Conservation (phyloP, 1,284 basidiomycete species). For the Microbotryum scabiosae region DNA sequence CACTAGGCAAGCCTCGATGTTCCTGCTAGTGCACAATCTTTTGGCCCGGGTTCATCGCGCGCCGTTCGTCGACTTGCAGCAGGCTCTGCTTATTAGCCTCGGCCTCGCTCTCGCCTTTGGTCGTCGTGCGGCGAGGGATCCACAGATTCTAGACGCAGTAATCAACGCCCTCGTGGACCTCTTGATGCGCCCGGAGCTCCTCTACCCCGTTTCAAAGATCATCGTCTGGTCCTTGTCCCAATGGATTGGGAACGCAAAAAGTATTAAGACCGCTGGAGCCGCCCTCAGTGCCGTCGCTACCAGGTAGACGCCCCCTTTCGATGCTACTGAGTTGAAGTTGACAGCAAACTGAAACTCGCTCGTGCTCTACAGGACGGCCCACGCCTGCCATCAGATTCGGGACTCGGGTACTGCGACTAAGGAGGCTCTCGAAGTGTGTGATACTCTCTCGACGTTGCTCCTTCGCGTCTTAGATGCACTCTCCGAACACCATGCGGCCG, state of each 20-base stretch:
- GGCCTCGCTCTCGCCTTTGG: slow-evolving; percentile 64
- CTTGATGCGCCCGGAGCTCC: slow-evolving; percentile 60
- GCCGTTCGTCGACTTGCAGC: slow-evolving; percentile 77
- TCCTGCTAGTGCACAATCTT: slow-evolving; percentile 66
- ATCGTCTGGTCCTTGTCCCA: slow-evolving; percentile 17
- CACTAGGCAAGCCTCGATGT: slow-evolving; percentile 45
- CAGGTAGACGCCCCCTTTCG: too few species aligned
- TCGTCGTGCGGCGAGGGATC: slow-evolving; percentile 49
- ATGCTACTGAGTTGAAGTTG: slow-evolving; percentile 25
- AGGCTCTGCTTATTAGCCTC: slow-evolving; percentile 64
- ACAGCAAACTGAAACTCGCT: slow-evolving; percentile 40
- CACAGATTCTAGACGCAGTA: slow-evolving; percentile 44
- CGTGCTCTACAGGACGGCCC: slow-evolving; percentile 54
- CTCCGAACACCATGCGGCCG: background rate
- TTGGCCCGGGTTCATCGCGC: slow-evolving; percentile 59
- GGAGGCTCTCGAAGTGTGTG: background rate
- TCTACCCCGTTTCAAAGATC: slow-evolving; percentile 59
- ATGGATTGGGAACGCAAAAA: slow-evolving; percentile 13
- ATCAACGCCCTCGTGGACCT: slow-evolving; percentile 60
- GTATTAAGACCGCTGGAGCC: too few species aligned
- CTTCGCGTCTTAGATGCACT: background rate
- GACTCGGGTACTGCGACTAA: background rate
- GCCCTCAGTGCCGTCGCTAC: too few species aligned
- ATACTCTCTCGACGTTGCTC: background rate
- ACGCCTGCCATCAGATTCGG: slow-evolving; percentile 42